Evolutionary conservation across 331 rosid species (phyloP).

Genomic region (Telfairia occidentalis): DNA sequence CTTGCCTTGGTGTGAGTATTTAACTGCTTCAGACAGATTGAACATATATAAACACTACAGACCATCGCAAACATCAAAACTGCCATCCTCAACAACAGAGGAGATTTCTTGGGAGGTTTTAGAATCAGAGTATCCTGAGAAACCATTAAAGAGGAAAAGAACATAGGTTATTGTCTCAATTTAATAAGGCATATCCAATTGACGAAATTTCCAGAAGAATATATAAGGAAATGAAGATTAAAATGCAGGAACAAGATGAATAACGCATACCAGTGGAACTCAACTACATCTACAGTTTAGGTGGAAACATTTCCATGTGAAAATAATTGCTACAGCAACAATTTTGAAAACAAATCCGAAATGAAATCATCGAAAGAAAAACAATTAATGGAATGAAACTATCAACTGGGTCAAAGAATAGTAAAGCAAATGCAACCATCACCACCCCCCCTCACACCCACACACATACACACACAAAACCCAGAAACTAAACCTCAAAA

Average conservation of each 20-base stretch:
- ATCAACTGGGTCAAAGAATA: background rate
- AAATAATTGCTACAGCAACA: background rate
- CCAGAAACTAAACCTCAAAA: background rate
- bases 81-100: constrained; percentile 42
- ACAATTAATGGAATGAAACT: background rate
- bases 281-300: background rate
- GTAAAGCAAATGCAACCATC: background rate
- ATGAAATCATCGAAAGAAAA: background rate
- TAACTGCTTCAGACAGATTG: constrained; percentile 62
- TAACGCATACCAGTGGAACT: background rate
- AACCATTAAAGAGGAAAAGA: constrained; percentile 1
- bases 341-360: background rate
- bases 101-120: constrained; percentile 72
- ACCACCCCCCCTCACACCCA: too few species aligned
- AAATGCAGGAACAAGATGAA: background rate
- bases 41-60: constrained; percentile 55
- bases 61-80: constrained; percentile 58
- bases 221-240: background rate
- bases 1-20: constrained; percentile 34
- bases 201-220: background rate
- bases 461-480: background rate
- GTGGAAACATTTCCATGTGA: background rate
- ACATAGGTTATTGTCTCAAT: background rate
- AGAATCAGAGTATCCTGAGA: constrained; percentile 55
- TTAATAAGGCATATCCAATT: background rate